Conservation (phyloP, 2,329 filamentous ascomycete species). For the Amylocarpus encephaloides region DNA sequence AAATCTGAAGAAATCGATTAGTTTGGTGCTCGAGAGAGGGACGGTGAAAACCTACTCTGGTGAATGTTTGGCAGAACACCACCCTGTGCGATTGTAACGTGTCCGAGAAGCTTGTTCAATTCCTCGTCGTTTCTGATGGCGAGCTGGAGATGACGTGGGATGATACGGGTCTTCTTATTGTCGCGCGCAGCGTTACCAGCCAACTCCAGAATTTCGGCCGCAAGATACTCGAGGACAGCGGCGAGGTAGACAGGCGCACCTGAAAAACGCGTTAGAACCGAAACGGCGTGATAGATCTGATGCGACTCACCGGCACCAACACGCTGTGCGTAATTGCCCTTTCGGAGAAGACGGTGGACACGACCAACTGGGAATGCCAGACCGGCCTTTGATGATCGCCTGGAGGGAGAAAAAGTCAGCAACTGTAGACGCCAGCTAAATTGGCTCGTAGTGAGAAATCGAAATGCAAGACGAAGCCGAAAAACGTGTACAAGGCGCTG, state of each 20-base stretch:
- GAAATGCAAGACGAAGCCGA: not conserved
- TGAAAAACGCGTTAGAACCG: conserved; percentile 30
- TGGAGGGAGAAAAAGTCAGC: conserved; percentile 46
- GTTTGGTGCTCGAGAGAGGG: not conserved
- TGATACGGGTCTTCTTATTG: conserved; percentile 99
- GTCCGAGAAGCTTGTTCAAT: conserved; percentile 95
- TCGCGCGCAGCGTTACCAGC: conserved; percentile 97
- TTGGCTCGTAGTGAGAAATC: not conserved
- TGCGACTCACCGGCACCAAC: conserved; percentile 75
- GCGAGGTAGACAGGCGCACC: conserved; percentile 93
- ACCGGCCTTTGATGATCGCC: conserved; percentile 98
- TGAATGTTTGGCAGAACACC: conserved; percentile 97
- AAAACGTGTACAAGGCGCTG: conserved; percentile 36
- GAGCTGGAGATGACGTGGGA: conserved; percentile 96
- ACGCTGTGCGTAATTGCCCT: conserved; percentile 99
- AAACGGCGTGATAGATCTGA: conserved; percentile 4
- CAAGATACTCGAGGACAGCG: conserved; percentile 96
- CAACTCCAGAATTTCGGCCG: conserved; percentile 97
- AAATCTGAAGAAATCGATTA: conserved; percentile 63
- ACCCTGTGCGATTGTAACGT: conserved; percentile 95
- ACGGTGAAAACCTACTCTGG: conserved; percentile 66
- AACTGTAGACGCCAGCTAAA: conserved; percentile 11
- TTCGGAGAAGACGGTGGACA: conserved; percentile 98
- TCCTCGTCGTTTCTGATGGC: conserved; percentile 99
- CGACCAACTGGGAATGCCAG: conserved; percentile 97